Conservation (phyloP, 345 rosid species). For the Raphanus sativus region DNA sequence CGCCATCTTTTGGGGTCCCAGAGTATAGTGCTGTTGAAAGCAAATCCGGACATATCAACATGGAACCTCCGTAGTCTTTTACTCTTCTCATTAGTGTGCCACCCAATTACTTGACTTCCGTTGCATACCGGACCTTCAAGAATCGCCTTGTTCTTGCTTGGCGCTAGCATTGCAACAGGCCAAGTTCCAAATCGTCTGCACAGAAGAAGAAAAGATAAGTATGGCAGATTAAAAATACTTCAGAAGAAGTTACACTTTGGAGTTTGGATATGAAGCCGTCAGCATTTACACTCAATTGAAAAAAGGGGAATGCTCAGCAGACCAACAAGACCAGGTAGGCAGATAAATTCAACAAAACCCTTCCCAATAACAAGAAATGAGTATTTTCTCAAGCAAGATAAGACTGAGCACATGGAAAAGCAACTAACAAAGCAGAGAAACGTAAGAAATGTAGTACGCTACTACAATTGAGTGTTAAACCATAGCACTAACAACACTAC, state of each 20-base stretch:
- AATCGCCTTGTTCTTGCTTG: constrained; percentile 81
- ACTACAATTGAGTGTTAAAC: not conserved
- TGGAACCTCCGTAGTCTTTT: constrained; percentile 82
- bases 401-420: not conserved
- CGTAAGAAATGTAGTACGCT: not conserved
- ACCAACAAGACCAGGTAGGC: not conserved
- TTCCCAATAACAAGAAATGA: not conserved
- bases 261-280: not conserved
- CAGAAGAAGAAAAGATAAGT: constrained; percentile 16
- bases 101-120: constrained; percentile 75
- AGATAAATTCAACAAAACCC: constrained; percentile 6
- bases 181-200: constrained; percentile 87
- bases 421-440: constrained; percentile 2
- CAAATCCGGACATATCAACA: constrained; percentile 96
- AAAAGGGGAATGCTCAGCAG: not conserved
- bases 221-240: not conserved
- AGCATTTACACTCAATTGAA: not conserved
- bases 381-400: not conserved
- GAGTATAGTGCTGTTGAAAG: constrained; percentile 87
- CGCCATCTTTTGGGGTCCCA: constrained; percentile 90
- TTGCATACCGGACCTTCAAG: constrained; percentile 91
- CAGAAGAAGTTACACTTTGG: not conserved
- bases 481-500: constrained; percentile 3
- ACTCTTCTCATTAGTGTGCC: constrained; percentile 97
- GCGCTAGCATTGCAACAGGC: constrained; percentile 96